A percentile compares a stretch with the other conserved stretches of the same genome.
Conservation (phyloP, 768 basidiomycete genomes). For the Naganishia vaughanmartiniae region DNA sequence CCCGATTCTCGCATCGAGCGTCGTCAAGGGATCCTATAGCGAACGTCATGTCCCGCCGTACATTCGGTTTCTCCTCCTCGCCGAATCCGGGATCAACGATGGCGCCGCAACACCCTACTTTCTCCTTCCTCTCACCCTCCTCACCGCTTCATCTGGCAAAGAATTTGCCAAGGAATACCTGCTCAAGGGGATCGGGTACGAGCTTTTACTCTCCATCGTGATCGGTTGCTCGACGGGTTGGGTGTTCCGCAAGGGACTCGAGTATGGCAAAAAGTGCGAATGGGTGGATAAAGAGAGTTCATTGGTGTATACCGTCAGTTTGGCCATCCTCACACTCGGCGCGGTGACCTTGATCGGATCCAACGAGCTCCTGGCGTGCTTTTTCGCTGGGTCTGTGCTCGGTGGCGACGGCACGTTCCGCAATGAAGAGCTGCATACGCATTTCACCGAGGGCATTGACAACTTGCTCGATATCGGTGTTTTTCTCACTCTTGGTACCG, state of each 20-base stretch:
- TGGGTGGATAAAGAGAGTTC: constrained; percentile 37
- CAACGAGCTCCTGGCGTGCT: constrained; percentile 37
- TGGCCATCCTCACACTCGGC: constrained; percentile 34
- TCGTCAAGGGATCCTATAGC: constrained; percentile 38
- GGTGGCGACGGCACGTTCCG: constrained; percentile 33
- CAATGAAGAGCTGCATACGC: constrained; percentile 35
- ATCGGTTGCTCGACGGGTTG: constrained; percentile 28
- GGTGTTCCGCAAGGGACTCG: constrained; percentile 27
- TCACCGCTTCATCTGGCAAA: constrained; percentile 10
- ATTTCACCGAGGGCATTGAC: constrained; percentile 38
- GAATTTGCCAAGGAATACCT: constrained; percentile 27
- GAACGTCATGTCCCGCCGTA: constrained; percentile 39
- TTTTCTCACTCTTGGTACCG: constrained; percentile 36
- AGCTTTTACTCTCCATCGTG: constrained; percentile 30
- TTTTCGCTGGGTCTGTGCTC: constrained; percentile 34
- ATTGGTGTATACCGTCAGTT: constrained; percentile 35
- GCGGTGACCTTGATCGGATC: constrained; percentile 33
- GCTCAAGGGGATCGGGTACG: constrained; percentile 32
- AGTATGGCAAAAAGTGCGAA: constrained; percentile 27
- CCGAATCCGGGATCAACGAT: constrained; percentile 39
- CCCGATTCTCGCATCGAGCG: constrained; percentile 36
- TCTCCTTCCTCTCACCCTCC: constrained; percentile 31
- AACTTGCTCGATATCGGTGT: constrained; percentile 34
- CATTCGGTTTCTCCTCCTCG: constrained; percentile 35
- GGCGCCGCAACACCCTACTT: constrained; percentile 35